Percentiles rank a stretch among this genome's conserved stretches.
Conservation (phyloP, 805 yeast genomes). For the Zygosaccharomyces rouxii region DNA sequence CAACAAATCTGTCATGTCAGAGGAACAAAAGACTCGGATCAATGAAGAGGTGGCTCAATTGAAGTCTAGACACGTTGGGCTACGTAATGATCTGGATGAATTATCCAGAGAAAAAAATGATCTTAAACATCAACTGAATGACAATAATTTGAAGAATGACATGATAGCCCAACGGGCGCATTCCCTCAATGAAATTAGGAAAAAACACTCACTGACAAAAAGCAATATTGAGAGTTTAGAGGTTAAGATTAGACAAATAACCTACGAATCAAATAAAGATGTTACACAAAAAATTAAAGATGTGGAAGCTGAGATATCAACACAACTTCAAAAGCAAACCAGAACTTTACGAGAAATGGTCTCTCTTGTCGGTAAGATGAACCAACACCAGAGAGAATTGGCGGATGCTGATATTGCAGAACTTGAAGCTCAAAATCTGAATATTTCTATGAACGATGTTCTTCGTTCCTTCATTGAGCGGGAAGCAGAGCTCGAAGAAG, state of each 20-base stretch:
- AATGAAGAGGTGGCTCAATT: slow-evolving; percentile 15
- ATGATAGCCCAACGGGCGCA: slow-evolving; percentile 13
- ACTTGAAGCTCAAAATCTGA: slow-evolving; percentile 41
- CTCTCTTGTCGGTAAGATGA: slow-evolving; percentile 21
- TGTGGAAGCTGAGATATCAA: slow-evolving; percentile 31
- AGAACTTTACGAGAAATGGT: slow-evolving; percentile 22
- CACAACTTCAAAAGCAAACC: slow-evolving; percentile 23
- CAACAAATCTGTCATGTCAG: slow-evolving; percentile 24
- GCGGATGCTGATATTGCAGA: slow-evolving; percentile 26
- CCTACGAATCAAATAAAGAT: slow-evolving; percentile 41
- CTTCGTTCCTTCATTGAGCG: slow-evolving; percentile 30
- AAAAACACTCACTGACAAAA: slow-evolving; percentile 21
- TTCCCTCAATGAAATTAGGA: slow-evolving; percentile 20
- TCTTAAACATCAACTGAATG: slow-evolving; percentile 8
- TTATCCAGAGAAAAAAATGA: slow-evolving; percentile 14
- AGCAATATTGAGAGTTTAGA: slow-evolving; percentile 30
- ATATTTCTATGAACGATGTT: slow-evolving; percentile 31
- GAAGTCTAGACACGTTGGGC: slow-evolving; percentile 11
- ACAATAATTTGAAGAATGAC: slow-evolving; percentile 15
- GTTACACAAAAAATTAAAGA: slow-evolving; percentile 38
- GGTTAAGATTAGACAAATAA: slow-evolving; percentile 34
- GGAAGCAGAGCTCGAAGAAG: slow-evolving; percentile 27
- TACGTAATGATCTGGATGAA: slow-evolving; percentile 11
- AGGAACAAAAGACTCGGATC: slow-evolving; percentile 22
- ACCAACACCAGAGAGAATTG: slow-evolving; percentile 27